These are phyloP conservation scores for Debaryomyces sp. DNA, from an alignment of 1,139 yeast genomes.

Conservation along the genomic window DNA sequence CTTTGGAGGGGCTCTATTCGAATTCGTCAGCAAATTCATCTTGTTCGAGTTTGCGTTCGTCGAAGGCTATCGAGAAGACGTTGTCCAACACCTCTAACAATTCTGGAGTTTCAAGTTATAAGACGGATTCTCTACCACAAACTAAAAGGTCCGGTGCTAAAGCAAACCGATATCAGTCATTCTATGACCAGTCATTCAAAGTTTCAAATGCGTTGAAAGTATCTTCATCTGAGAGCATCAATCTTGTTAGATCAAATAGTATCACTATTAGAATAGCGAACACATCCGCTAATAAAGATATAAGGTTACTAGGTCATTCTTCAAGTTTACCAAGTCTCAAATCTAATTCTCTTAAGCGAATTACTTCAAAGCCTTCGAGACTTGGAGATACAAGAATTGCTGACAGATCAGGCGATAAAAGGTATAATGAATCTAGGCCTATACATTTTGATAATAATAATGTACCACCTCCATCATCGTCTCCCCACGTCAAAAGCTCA, in stretches of 20 bases:
- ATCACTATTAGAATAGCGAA: conserved; percentile 13
- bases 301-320: conserved; percentile 38
- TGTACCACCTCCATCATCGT: conserved; percentile 17
- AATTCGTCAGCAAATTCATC: conserved; percentile 40
- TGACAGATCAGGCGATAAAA: neutral
- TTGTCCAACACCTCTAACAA: conserved; percentile 38
- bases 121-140: conserved; percentile 10
- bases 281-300: conserved; percentile 14
- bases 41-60: conserved; percentile 32
- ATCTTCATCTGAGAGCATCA: conserved; percentile 48
- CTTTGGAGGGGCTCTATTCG: conserved; percentile 27
- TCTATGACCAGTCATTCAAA: conserved; percentile 51
- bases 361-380: conserved; percentile 7
- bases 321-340: conserved; percentile 43
- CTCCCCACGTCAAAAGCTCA: conserved; percentile 1
- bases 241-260: conserved; percentile 30
- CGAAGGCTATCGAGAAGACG: conserved; percentile 32
- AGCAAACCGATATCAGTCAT: conserved; percentile 52
- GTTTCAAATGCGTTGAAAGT: conserved; percentile 49
- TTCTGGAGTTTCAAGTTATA: conserved; percentile 19
- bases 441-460: conserved; percentile 13
- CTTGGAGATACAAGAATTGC: conserved; percentile 13
- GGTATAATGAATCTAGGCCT: neutral
- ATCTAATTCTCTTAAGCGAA: conserved; percentile 17
- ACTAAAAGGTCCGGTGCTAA: conserved; percentile 46